phyloP scores from a whole-genome alignment of 495 filamentous ascomycete genomes.

The Penicillium angulare region DNA sequence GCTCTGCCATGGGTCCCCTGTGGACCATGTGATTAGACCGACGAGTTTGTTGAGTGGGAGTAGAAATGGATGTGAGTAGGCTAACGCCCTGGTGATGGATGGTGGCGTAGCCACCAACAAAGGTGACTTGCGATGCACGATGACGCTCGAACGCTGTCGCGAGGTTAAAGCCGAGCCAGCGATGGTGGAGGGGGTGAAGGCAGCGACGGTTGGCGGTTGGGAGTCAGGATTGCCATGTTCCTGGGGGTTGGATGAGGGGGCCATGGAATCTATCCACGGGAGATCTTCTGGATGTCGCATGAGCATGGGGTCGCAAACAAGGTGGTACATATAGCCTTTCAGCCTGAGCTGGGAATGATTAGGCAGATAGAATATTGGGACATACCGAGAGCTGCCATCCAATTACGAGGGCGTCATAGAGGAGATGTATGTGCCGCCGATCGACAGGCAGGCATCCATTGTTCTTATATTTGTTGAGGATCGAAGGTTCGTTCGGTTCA shows the following conservation, averaged over 20 bases:
- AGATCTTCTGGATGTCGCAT: slow-evolving; percentile 48
- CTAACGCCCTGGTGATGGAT: slow-evolving; percentile 85
- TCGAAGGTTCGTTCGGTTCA: slow-evolving; percentile 16
- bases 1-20: slow-evolving; percentile 91
- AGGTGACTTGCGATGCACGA: slow-evolving; percentile 95
- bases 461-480: slow-evolving; percentile 9
- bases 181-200: slow-evolving; percentile 82
- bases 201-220: slow-evolving; percentile 70
- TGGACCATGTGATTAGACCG: slow-evolving; percentile 90
- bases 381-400: slow-evolving; percentile 65
- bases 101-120: slow-evolving; percentile 91
- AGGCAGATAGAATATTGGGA: slow-evolving; percentile 8
- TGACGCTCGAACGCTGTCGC: slow-evolving; percentile 80
- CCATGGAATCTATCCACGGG: slow-evolving; percentile 64
- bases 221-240: slow-evolving; percentile 43
- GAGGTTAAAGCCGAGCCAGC: slow-evolving; percentile 66
- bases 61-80: slow-evolving; percentile 92
- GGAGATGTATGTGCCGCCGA: slow-evolving; percentile 9
- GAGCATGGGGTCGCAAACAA: slow-evolving; percentile 13
- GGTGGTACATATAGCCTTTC: not conserved
- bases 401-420: slow-evolving; percentile 45
- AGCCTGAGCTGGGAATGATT: not conserved
- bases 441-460: slow-evolving; percentile 21
- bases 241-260: slow-evolving; percentile 39
- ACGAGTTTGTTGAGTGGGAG: slow-evolving; percentile 78